phyloP scores from a whole-genome alignment of 2,329 filamentous ascomycete species.

The Grosmannia serpens region DNA sequence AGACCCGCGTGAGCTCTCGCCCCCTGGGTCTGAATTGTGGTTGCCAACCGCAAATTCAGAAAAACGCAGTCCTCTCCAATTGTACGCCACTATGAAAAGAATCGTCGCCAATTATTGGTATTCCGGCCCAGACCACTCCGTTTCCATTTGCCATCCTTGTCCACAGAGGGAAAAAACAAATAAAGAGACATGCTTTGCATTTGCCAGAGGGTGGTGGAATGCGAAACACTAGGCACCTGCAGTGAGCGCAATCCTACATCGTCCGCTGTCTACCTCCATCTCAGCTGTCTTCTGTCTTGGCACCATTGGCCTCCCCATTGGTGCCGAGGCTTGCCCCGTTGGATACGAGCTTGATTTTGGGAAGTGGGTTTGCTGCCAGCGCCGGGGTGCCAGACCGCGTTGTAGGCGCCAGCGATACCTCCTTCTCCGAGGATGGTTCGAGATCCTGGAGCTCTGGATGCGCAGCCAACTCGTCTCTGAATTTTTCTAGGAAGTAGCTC shows the following conservation, averaged over 20 bases:
- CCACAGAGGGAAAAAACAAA: not conserved
- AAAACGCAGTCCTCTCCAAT: not conserved
- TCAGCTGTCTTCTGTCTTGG: slow-evolving; percentile 6
- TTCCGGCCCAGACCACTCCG: slow-evolving; percentile 1
- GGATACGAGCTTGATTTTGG: slow-evolving; percentile 16
- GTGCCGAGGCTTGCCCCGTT: slow-evolving; percentile 8
- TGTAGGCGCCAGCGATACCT: slow-evolving; percentile 29
- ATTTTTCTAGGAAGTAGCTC: slow-evolving; percentile 45
- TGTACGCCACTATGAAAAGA: slow-evolving; percentile 1
- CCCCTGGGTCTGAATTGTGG: not conserved
- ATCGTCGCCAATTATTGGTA: slow-evolving; percentile 3
- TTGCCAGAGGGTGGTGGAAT: not conserved
- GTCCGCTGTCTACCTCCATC: not conserved
- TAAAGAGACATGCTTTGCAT: not conserved
- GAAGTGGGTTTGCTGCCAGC: slow-evolving; percentile 6
- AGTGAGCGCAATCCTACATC: not conserved
- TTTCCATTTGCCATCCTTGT: not conserved
- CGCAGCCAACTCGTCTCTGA: slow-evolving; percentile 25
- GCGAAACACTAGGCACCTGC: not conserved
- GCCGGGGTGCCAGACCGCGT: slow-evolving; percentile 19
- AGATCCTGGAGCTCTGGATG: slow-evolving; percentile 17
- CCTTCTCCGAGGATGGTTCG: slow-evolving; percentile 19
- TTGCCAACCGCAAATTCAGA: not conserved
- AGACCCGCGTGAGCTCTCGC: not conserved
- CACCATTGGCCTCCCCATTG: slow-evolving; percentile 2